phyloP scores from a whole-genome alignment of 2,329 filamentous ascomycete species.

The Diaporthe vexans region DNA sequence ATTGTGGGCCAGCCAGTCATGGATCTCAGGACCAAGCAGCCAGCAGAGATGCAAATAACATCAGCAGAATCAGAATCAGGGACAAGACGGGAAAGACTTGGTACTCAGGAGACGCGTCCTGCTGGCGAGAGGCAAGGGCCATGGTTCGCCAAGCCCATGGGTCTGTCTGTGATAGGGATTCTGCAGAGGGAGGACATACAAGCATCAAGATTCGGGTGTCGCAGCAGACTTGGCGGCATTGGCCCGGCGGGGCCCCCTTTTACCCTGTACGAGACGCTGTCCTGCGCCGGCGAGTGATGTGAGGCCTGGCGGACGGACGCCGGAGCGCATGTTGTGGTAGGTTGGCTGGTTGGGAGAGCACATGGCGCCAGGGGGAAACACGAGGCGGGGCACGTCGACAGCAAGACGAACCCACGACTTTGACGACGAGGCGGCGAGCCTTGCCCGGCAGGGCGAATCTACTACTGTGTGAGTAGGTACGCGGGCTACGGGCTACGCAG shows the following conservation, averaged over 20 bases:
- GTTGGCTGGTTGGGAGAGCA: not conserved
- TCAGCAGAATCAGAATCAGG: slow-evolving; percentile 29
- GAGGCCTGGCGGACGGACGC: not conserved
- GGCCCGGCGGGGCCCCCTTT: slow-evolving; percentile 21
- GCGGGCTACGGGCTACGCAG: slow-evolving; percentile 2
- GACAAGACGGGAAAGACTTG: slow-evolving; percentile 28
- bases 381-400: slow-evolving; percentile 7
- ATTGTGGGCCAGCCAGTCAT: slow-evolving; percentile 8
- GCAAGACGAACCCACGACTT: too few species aligned
- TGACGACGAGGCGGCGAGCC: slow-evolving; percentile 1
- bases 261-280: not conserved
- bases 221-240: slow-evolving; percentile 34
- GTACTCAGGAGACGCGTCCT: slow-evolving; percentile 25
- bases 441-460: not conserved
- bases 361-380: slow-evolving; percentile 20
- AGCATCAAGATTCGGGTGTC: slow-evolving; percentile 32
- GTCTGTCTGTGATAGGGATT: slow-evolving; percentile 27
- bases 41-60: slow-evolving; percentile 8
- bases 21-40: not conserved
- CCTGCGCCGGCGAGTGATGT: not conserved
- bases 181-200: slow-evolving; percentile 17
- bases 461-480: too few species aligned
- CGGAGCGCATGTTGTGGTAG: not conserved
- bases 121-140: slow-evolving; percentile 23
- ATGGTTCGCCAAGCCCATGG: slow-evolving; percentile 29